Percentiles rank a stretch among this genome's conserved stretches.
Evolutionary conservation across 164 flowering plant species (phyloP).

Genomic region (Sextonia rubra): DNA sequence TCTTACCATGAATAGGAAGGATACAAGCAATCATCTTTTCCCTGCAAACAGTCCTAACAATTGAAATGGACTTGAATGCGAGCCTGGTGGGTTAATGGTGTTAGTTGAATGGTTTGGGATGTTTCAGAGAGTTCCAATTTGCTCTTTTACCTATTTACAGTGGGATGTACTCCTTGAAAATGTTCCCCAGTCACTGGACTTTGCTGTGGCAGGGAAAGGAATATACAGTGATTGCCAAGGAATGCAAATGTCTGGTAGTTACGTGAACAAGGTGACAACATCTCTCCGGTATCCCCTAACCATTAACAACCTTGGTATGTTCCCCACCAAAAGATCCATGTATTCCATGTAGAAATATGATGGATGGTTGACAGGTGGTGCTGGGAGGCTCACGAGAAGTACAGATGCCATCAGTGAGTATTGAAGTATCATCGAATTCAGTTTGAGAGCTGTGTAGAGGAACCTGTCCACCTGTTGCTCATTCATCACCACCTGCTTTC

Average conservation of each 20-base stretch:
- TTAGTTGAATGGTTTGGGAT: not conserved
- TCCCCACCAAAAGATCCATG: conserved; percentile 88
- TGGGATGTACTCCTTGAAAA: not conserved
- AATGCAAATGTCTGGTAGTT: conserved; percentile 17
- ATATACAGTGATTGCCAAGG: not conserved
- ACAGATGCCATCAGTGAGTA: conserved; percentile 97
- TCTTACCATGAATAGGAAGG: not conserved
- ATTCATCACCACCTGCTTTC: conserved; percentile 63
- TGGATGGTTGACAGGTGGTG: conserved; percentile 85
- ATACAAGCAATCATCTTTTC: not conserved
- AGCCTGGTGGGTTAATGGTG: not conserved
- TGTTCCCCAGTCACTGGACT: not conserved
- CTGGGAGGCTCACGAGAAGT: conserved; percentile 88
- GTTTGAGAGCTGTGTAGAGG: conserved; percentile 75
- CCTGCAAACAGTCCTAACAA: not conserved
- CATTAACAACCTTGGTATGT: conserved; percentile 83
- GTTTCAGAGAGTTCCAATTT: not conserved
- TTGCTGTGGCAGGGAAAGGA: not conserved
- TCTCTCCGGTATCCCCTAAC: conserved; percentile 90
- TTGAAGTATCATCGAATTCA: conserved; percentile 76
- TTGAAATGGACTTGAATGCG: not conserved
- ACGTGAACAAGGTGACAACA: conserved; percentile 92
- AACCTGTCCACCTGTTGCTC: conserved; percentile 93
- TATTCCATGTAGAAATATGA: conserved; percentile 96
- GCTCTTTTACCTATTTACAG: not conserved